These are phyloP conservation scores for Phyllosticta citrichinensis DNA, from an alignment of 2,329 filamentous ascomycete genomes.

Conservation along the genomic window DNA sequence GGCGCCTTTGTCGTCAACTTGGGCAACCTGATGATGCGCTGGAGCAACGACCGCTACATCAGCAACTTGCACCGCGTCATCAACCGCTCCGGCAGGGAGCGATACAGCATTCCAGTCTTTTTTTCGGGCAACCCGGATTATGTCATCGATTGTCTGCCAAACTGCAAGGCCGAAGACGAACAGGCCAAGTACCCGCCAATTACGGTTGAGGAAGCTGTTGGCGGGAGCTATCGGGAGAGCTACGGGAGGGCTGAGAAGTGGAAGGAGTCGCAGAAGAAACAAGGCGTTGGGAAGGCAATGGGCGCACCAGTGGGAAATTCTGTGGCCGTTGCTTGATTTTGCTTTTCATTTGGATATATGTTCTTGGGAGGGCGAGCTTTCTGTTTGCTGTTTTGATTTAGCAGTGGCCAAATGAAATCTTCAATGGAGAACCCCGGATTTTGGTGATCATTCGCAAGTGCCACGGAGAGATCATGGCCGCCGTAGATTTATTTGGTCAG, in stretches of 20 bases:
- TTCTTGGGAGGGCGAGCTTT: not conserved
- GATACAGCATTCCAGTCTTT: constrained; percentile 35
- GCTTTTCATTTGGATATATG: not conserved
- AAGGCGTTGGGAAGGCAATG: not conserved
- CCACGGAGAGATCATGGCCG: not conserved
- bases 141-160: constrained; percentile 33
- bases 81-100: constrained; percentile 28
- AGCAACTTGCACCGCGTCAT: constrained; percentile 34
- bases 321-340: constrained; percentile 7
- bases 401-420: not conserved
- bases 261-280: constrained; percentile 17
- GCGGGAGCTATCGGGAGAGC: constrained; percentile 32
- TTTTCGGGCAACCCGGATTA: constrained; percentile 37
- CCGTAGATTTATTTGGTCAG: not conserved
- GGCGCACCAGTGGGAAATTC: not conserved
- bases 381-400: not conserved
- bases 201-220: constrained; percentile 33
- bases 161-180: constrained; percentile 29
- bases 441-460: not conserved
- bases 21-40: constrained; percentile 33
- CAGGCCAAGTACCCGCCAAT: constrained; percentile 32
- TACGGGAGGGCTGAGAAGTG: constrained; percentile 34
- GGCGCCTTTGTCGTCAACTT: constrained; percentile 23
- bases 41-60: constrained; percentile 34
- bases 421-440: not conserved